Base-by-base conservation (phyloP, 352 stramenopile species). In the Elongisporangium undulatum region DNA sequence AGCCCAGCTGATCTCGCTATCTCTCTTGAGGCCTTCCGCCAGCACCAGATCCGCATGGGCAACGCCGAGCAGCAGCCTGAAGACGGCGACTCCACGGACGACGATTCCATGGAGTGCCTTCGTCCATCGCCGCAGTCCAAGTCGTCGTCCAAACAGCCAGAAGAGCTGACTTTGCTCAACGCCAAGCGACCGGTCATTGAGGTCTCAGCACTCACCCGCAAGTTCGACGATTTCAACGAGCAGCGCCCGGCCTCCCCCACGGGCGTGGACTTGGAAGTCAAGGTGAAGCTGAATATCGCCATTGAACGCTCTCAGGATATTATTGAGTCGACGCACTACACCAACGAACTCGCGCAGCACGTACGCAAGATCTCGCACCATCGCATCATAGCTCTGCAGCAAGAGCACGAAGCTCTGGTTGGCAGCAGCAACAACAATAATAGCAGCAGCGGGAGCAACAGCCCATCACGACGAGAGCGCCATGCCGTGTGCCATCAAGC, bases 1-100 rank as follows among this genome's bases (percentile, higher is more conserved):
- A 91, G 79, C 20, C 84, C 80, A 3, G 83, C 79, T 10, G 82
- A 89, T 58, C 56, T 91, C 19, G 82, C 80, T 16, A 92, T 90
- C 58, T 93, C 79, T 19, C 82, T 89, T 41, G 77, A 89, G 26
- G 78, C 80, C n/a, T 92, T 90, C 59, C 78, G 82, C 4, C 66
- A 86, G 48, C 79, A 89, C 60, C 77, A 87, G 59, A 62, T 72
- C 56, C 77, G 79, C 26, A 85, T 85, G 77, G 79, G 78, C 19
- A 76, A 68, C 21, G 69, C 62, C n/a, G 74, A 82, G 7, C 68
- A 63, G 12, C 58, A 72, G 52, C 61, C 61, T 2, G 71, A 84
- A 39, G 66, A 79, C 53, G 56, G 53, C 12, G 63, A 70, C 17
- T 56, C 70, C 21, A 82, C 69, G 51, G 79, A 85, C 20, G 82